Percentiles rank a stretch among this genome's conserved stretches.
Conservation (phyloP, 108 stramenopile genomes). For the Fragilaria crotonensis region DNA sequence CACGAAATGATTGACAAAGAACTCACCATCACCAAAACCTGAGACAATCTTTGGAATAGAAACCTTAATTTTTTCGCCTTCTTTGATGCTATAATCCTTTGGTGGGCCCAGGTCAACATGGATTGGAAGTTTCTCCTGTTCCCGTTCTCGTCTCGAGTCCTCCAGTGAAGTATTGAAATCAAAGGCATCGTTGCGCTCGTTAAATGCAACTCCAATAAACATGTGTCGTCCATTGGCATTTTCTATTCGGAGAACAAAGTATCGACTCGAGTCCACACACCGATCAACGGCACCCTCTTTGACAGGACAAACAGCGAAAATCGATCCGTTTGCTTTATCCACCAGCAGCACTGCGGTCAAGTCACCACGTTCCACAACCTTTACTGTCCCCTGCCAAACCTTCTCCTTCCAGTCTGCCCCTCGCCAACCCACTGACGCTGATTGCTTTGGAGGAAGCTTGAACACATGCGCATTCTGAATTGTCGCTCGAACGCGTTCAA, state of each 20-base stretch:
- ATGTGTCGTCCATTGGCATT: conserved; percentile 91
- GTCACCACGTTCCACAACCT: conserved; percentile 81
- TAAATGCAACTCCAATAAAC: conserved; percentile 96
- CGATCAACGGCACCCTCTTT: conserved; percentile 80
- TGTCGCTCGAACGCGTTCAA: conserved; percentile 66
- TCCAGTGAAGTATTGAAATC: conserved; percentile 95
- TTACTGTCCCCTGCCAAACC: conserved; percentile 87
- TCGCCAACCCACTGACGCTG: conserved; percentile 73
- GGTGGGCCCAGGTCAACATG: conserved; percentile 16
- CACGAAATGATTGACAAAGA: neutral
- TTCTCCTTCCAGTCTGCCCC: conserved; percentile 88
- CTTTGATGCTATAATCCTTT: conserved; percentile 86
- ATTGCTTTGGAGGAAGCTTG: conserved; percentile 74
- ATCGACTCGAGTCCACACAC: conserved; percentile 82
- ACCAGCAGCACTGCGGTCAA: conserved; percentile 73
- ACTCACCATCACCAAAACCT: conserved; percentile 4
- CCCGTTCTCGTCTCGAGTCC: conserved; percentile 76
- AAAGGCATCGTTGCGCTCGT: conserved; percentile 96
- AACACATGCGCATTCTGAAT: conserved; percentile 83
- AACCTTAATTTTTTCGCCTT: conserved; percentile 86
- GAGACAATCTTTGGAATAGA: conserved; percentile 28
- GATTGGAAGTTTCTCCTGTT: conserved; percentile 49
- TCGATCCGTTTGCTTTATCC: conserved; percentile 50
- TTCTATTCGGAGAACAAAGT: conserved; percentile 89
- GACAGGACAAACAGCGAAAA: conserved; percentile 88